These are phyloP conservation scores for Leccinum subgranulosum DNA, from an alignment of 768 basidiomycete species.

Conservation along the genomic window DNA sequence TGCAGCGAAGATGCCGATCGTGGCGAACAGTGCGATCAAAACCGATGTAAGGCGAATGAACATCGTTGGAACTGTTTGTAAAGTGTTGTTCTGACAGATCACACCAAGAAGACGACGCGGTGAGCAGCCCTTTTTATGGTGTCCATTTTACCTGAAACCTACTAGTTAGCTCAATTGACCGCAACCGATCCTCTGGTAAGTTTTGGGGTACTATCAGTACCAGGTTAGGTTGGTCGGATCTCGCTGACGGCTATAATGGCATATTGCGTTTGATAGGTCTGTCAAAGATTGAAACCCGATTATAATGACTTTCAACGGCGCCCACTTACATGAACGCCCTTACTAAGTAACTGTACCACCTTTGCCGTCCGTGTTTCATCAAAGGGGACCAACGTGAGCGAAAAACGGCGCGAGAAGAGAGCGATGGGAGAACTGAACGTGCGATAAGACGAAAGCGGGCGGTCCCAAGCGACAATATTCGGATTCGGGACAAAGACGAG, in stretches of 20 bases:
- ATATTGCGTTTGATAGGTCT: background rate
- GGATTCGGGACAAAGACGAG: too few species aligned
- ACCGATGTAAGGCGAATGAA: background rate
- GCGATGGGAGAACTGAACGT: background rate
- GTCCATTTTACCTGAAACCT: background rate
- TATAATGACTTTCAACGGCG: background rate
- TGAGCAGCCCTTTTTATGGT: background rate
- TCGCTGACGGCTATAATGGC: too few species aligned
- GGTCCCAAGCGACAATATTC: too few species aligned
- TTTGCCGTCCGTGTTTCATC: too few species aligned
- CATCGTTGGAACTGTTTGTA: background rate
- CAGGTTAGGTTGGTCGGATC: too few species aligned
- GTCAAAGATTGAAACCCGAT: background rate
- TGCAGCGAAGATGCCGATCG: background rate
- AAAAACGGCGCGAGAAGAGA: background rate
- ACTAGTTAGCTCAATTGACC: too few species aligned
- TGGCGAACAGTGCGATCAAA: background rate
- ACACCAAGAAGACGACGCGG: too few species aligned
- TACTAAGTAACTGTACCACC: background rate
- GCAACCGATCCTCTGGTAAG: too few species aligned
- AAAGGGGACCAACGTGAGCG: too few species aligned
- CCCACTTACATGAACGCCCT: background rate
- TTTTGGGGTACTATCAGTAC: too few species aligned
- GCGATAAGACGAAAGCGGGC: background rate
- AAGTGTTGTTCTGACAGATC: background rate